Conservation (phyloP, 1,284 basidiomycete species). For the Cryptococcus maquisensis region DNA sequence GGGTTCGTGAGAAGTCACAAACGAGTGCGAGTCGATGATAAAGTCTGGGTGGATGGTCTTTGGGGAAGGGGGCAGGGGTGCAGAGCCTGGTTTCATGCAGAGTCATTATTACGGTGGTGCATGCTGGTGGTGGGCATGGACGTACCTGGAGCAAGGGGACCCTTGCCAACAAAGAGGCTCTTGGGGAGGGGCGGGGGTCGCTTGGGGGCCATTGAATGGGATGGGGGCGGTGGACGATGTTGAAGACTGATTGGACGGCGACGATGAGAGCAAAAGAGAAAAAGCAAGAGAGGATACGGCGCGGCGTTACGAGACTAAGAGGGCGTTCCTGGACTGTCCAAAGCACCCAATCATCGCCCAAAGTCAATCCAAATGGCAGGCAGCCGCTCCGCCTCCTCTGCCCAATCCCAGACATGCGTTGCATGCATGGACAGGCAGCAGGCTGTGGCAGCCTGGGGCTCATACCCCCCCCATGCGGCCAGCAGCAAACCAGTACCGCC, state of each 20-base stretch:
- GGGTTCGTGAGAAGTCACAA: slow-evolving; percentile 10
- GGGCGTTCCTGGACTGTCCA: too few species aligned
- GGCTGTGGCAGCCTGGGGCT: too few species aligned
- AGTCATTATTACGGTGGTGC: not conserved
- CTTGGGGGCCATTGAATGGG: slow-evolving; percentile 31
- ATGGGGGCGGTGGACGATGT: not conserved
- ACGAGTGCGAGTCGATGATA: slow-evolving; percentile 40
- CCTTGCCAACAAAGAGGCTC: slow-evolving; percentile 31
- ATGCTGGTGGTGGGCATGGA: not conserved
- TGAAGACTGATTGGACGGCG: not conserved
- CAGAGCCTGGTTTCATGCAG: slow-evolving; percentile 19
- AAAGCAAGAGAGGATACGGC: not conserved
- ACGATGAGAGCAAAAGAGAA: not conserved
- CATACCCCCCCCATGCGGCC: too few species aligned
- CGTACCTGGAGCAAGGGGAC: slow-evolving; percentile 38
- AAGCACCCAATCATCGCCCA: too few species aligned
- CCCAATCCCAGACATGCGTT: too few species aligned
- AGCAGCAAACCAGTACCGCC: too few species aligned
- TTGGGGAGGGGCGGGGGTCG: slow-evolving; percentile 38
- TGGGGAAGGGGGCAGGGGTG: slow-evolving; percentile 35
- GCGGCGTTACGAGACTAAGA: too few species aligned
- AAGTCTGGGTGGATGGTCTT: slow-evolving; percentile 34
- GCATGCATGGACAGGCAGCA: too few species aligned
- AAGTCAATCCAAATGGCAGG: too few species aligned
- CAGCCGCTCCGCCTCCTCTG: too few species aligned